Percentiles rank a stretch among this genome's conserved stretches.
These are phyloP conservation scores for Isabelozyma gotoi DNA, from an alignment of 805 yeast species.

Conservation along the genomic window DNA sequence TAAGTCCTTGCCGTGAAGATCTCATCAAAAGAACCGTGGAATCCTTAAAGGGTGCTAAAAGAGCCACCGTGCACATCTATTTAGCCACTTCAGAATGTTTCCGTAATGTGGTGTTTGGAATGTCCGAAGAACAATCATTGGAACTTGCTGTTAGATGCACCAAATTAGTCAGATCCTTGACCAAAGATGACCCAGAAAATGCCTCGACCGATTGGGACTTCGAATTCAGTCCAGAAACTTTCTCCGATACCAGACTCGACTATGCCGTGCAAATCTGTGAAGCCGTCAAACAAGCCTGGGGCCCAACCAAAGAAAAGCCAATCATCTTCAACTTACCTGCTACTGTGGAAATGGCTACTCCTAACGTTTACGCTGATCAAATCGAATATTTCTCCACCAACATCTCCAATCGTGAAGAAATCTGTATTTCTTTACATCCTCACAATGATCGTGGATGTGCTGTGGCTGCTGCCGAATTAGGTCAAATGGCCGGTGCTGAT, in stretches of 20 bases:
- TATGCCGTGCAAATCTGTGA: slow-evolving; percentile 67
- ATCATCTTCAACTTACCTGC: slow-evolving; percentile 83
- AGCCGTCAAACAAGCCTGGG: slow-evolving; percentile 76
- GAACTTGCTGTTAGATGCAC: slow-evolving; percentile 64
- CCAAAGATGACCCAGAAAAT: slow-evolving; percentile 63
- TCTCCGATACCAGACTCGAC: slow-evolving; percentile 67
- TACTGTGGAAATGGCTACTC: slow-evolving; percentile 79
- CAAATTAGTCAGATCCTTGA: slow-evolving; percentile 59
- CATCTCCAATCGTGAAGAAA: slow-evolving; percentile 64
- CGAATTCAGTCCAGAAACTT: slow-evolving; percentile 81
- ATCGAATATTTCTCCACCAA: slow-evolving; percentile 68
- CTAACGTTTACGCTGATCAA: slow-evolving; percentile 83
- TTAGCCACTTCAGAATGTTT: slow-evolving; percentile 76
- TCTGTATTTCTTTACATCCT: slow-evolving; percentile 76
- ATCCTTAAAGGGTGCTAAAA: slow-evolving; percentile 69
- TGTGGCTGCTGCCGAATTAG: slow-evolving; percentile 85
- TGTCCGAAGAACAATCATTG: slow-evolving; percentile 58
- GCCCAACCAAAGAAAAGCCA: slow-evolving; percentile 60
- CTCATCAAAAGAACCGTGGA: slow-evolving; percentile 72
- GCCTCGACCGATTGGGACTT: slow-evolving; percentile 64
- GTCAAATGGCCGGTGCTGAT: slow-evolving; percentile 83
- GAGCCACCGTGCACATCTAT: slow-evolving; percentile 74
- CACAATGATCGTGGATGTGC: slow-evolving; percentile 88
- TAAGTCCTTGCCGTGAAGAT: slow-evolving; percentile 75
- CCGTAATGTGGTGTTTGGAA: slow-evolving; percentile 67